Base-by-base conservation (phyloP, 2,329 filamentous ascomycete genomes). In the Dendrostoma leiphaemia region DNA sequence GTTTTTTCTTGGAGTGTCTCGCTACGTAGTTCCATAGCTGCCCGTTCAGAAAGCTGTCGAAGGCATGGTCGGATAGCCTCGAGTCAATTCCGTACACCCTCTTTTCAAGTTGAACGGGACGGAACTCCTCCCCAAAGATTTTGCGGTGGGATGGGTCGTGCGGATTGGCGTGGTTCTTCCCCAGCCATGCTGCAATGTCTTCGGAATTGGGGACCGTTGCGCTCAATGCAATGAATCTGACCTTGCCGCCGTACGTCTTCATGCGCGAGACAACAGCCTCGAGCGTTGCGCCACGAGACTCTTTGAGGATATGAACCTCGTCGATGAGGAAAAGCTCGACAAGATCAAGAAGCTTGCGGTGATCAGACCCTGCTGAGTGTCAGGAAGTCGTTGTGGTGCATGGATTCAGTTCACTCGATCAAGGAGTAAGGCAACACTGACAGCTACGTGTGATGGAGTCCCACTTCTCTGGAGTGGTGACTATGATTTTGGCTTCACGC, bases 401-500 rank as follows among this genome's bases (percentile, higher is more conserved):
- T n/a, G n/a, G n/a, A n/a, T n/a, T n/a, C n/a, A n/a, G n/a, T n/a
- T n/a, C n/a, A n/a, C n/a, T n/a, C n/a, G n/a, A n/a, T n/a, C n/a
- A n/a, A n/a, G n/a, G n/a, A n/a, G n/a, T n/a, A n/a, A n/a, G n/a
- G n/a, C n/a, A n/a, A n/a, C n/a, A n/a, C n/a, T n/a, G n/a, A n/a
- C 91, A 95, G 65, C 90, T 92, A 17, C 90, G 79, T 0, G 91
- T 95, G 67, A 94, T 86, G 56, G 89, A 93, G 65, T 96, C 90
- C 90, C 90, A 95, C 65, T 95, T 95, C 69, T 96, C 90, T 0
- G 91, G 90, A 0, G 90, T 96, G 0, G 91, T 94, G 58, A 95
- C 80, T 60, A 96, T 93, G 59, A 96, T 89, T 44, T 85, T 86
- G 3, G 90, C 90, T 61, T 78, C 83, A 57, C 90, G 85, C 6